Evolutionary conservation across 176 grass and related monocot species (phyloP).

Genomic region (Typha latifolia): DNA sequence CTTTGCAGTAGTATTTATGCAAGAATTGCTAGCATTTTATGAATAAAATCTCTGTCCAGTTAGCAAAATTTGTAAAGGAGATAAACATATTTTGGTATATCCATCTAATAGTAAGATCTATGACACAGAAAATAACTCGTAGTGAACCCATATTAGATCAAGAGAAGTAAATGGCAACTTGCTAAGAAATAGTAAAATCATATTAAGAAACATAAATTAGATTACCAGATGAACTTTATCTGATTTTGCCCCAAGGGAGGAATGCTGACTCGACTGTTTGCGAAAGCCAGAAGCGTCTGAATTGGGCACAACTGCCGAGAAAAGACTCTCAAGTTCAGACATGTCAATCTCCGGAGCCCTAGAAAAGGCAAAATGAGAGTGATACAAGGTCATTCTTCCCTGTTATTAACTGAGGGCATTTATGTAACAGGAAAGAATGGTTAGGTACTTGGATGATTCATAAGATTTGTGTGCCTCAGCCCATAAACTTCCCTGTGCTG

Average conservation of each 20-base stretch:
- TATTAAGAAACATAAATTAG: conserved; percentile 6
- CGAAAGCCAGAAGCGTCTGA: conserved; percentile 18
- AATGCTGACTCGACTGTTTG: conserved; percentile 31
- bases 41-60: too few species aligned
- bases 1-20: too few species aligned
- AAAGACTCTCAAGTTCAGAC: conserved; percentile 84
- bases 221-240: conserved; percentile 78
- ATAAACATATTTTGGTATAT: too few species aligned
- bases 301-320: conserved; percentile 69
- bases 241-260: conserved; percentile 45
- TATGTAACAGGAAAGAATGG: conserved; percentile 2
- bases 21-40: too few species aligned
- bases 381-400: neutral
- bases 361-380: conserved; percentile 4
- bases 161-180: neutral
- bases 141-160: neutral
- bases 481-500: conserved; percentile 81
- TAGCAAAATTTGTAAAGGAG: too few species aligned
- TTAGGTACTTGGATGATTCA: conserved; percentile 49
- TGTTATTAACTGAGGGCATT: neutral
- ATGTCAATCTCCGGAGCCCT: conserved; percentile 89
- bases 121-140: too few species aligned
- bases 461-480: conserved; percentile 64
- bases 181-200: conserved; percentile 2
- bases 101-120: too few species aligned